Evolutionary conservation across 345 rosid genomes (phyloP).

Genomic region (Murraya paniculata): DNA sequence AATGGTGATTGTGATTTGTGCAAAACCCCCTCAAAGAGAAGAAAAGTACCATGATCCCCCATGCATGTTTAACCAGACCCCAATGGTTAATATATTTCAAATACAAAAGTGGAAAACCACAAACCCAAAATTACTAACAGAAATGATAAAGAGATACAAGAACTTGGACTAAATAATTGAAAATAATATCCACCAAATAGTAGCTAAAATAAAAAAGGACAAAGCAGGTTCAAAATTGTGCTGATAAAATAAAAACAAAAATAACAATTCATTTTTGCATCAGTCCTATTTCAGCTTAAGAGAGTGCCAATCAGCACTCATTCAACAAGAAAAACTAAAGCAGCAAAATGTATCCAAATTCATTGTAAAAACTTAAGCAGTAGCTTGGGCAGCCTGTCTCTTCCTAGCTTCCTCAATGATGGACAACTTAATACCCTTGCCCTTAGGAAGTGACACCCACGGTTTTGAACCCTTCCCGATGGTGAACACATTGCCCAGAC

Average conservation of each 20-base stretch:
- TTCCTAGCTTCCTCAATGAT: slow-evolving; percentile 85
- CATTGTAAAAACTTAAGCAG: slow-evolving; percentile 22
- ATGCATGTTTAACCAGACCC: too few relatives aligned
- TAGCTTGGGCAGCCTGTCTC: slow-evolving; percentile 62
- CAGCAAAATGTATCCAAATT: not conserved
- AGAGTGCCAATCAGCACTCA: slow-evolving; percentile 1
- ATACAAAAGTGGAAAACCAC: not conserved
- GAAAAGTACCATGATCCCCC: too few relatives aligned
- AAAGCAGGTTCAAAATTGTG: slow-evolving; percentile 12
- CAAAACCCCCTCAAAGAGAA: too few relatives aligned
- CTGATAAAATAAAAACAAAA: not conserved
- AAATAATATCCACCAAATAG: not conserved
- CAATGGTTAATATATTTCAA: too few relatives aligned
- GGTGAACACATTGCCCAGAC: slow-evolving; percentile 72
- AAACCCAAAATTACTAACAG: not conserved
- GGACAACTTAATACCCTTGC: slow-evolving; percentile 80
- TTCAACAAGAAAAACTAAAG: not conserved
- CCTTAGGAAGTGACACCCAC: slow-evolving; percentile 87
- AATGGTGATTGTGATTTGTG: too few relatives aligned
- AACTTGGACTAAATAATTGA: not conserved
- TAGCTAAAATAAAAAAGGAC: not conserved
- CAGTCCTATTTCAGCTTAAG: not conserved
- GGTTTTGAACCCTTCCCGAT: slow-evolving; percentile 84
- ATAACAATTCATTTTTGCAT: not conserved
- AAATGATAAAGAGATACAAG: not conserved